These are phyloP conservation scores for Gossypium thurberi DNA, from an alignment of 345 rosid genomes.

Conservation along the genomic window DNA sequence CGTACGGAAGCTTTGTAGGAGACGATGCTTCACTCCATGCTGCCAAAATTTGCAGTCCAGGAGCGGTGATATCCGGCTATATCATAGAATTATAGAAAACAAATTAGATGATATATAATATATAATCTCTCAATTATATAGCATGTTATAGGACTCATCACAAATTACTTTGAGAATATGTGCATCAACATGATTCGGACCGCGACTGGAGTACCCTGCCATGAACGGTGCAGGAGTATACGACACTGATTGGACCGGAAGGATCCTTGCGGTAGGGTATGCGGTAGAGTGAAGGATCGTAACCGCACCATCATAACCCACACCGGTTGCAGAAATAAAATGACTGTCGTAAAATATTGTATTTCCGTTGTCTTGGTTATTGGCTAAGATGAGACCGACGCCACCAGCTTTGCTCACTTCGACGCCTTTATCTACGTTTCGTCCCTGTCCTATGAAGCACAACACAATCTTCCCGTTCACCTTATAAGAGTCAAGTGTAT, in stretches of 20 bases:
- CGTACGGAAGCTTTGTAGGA: slow-evolving; percentile 34
- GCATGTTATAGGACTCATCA: not conserved
- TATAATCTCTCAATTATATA: not conserved
- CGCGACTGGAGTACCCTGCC: slow-evolving; percentile 64
- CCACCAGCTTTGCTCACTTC: slow-evolving; percentile 84
- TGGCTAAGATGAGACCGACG: slow-evolving; percentile 61
- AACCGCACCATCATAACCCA: slow-evolving; percentile 22
- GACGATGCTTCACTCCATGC: slow-evolving; percentile 68
- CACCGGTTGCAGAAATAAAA: slow-evolving; percentile 49
- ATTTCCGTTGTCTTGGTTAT: slow-evolving; percentile 22
- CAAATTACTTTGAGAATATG: slow-evolving; percentile 60
- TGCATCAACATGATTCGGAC: slow-evolving; percentile 55
- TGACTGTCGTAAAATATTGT: slow-evolving; percentile 32
- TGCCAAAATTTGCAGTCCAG: slow-evolving; percentile 66
- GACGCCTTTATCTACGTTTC: slow-evolving; percentile 50
- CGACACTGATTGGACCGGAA: slow-evolving; percentile 35
- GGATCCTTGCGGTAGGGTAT: slow-evolving; percentile 44
- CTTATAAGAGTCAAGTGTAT: slow-evolving; percentile 44
- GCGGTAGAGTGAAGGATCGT: slow-evolving; percentile 36
- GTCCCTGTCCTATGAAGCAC: slow-evolving; percentile 61
- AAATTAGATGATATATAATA: not conserved
- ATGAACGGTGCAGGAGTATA: slow-evolving; percentile 53
- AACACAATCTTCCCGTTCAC: slow-evolving; percentile 82
- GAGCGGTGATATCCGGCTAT: slow-evolving; percentile 86
- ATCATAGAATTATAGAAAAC: not conserved